Base-by-base conservation (phyloP, 495 filamentous ascomycete species). In the Hypoxylon fragiforme region DNA sequence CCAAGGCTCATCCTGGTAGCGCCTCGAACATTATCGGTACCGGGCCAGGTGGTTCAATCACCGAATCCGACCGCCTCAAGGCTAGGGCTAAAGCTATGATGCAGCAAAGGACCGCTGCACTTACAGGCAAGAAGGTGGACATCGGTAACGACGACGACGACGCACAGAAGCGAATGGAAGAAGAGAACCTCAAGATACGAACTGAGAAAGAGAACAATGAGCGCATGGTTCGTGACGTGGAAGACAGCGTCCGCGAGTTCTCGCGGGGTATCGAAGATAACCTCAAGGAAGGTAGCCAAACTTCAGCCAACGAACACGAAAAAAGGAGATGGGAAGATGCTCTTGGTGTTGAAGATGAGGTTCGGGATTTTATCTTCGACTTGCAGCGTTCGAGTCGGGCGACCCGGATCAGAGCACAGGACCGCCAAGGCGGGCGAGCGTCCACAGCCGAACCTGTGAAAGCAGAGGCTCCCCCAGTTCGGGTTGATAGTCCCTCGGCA, bases 331-430 rank as follows among this genome's bases (percentile, higher is more conserved):
- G 95, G 95, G 92, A 97, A 63, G 95, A 99, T 74, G 95, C 84
- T 28, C 76, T 97, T 28, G 95, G 95, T 21, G 95, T 99, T 44
- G 95, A 99, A 61, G 92, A 97, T 62, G 89, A 94, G 53, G 88
- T 96, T 51, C 88, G 90, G 59, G 94, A 97, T 60, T 97, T 99
- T 72, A 97, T 99, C 63, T 97, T 91, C 63, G 95, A 97, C 57
- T 70, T 99, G 24, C 90, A 96, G 65, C 84, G 94, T 41, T 87
- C 84, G 43, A 90, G 88, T 60, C 81, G 91, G 50, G 82, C 87
- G 49, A 78, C 89, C 19, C 82, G 84, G 53, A 70, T 95, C 46
- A 80, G 91, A 48, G 79, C 83, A 24, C 91, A 97, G 71, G 80
- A 83, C 28, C 75, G 75, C 28, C 73, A 74, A 32, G 69, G 70